Percentiles rank a stretch among this genome's conserved stretches.
These are phyloP conservation scores for Tulasnella calospora DNA, from an alignment of 768 basidiomycete genomes.

Conservation along the genomic window DNA sequence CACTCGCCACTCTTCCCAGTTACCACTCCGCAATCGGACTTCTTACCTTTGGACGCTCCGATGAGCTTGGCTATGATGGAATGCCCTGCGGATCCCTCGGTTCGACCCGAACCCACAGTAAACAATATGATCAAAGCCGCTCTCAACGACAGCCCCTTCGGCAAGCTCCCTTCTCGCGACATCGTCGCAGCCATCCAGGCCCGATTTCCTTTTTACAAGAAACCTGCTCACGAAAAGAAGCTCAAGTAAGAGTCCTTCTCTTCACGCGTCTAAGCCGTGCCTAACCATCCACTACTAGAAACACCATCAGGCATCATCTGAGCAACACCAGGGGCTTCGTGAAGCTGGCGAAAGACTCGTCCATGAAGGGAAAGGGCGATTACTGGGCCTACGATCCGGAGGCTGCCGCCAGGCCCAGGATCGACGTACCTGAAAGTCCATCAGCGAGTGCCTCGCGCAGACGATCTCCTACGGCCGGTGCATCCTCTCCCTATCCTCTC, in stretches of 20 bases:
- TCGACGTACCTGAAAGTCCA: background rate
- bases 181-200: background rate
- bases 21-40: background rate
- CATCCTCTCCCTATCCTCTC: background rate
- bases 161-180: background rate
- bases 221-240: background rate
- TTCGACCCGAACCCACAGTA: background rate
- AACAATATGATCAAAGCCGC: slow-evolving; percentile 2
- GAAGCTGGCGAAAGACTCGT: background rate
- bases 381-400: background rate
- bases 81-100: background rate
- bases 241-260: background rate
- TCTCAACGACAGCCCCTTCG: background rate
- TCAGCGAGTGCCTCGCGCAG: background rate
- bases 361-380: background rate
- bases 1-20: background rate
- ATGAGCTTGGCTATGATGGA: background rate
- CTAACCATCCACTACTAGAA: background rate
- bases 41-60: background rate
- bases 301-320: background rate
- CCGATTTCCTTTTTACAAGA: background rate
- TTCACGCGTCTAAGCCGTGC: too few species aligned
- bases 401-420: background rate
- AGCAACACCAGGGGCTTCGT: background rate
- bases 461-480: background rate